These are phyloP conservation scores for Volutella citrinella DNA, from an alignment of 2,329 filamentous ascomycete species.

Conservation along the genomic window DNA sequence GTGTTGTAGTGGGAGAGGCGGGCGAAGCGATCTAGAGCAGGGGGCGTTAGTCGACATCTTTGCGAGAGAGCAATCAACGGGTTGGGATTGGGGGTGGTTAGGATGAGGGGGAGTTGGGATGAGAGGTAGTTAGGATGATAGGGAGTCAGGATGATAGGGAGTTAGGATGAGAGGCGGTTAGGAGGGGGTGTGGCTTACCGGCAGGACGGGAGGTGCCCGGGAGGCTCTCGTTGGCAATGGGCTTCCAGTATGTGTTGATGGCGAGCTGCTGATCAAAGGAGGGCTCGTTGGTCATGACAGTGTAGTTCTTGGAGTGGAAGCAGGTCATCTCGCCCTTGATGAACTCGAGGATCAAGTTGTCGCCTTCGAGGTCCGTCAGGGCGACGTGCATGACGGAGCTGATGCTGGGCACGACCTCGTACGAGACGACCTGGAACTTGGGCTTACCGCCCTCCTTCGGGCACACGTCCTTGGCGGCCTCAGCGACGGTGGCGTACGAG, in stretches of 20 bases:
- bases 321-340: conserved; percentile 10
- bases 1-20: conserved; percentile 13
- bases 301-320: conserved; percentile 10
- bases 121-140: too few species aligned
- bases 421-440: conserved; percentile 10
- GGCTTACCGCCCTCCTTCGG: conserved; percentile 3
- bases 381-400: conserved; percentile 7
- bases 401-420: conserved; percentile 3
- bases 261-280: conserved; percentile 11
- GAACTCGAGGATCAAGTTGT: conserved; percentile 16
- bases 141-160: too few species aligned
- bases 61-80: too few species aligned
- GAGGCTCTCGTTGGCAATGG: conserved; percentile 5
- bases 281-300: conserved; percentile 14
- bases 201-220: conserved; percentile 8
- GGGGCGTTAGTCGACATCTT: not conserved
- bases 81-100: too few species aligned
- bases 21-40: conserved; percentile 12
- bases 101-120: too few species aligned
- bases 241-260: conserved; percentile 5
- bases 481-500: conserved; percentile 7
- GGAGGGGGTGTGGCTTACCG: conserved; percentile 2
- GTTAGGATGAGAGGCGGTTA: too few species aligned
- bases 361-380: conserved; percentile 11
- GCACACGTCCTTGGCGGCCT: conserved; percentile 6